Conservation (phyloP, 768 basidiomycete species). For the Podaxis sp. region DNA sequence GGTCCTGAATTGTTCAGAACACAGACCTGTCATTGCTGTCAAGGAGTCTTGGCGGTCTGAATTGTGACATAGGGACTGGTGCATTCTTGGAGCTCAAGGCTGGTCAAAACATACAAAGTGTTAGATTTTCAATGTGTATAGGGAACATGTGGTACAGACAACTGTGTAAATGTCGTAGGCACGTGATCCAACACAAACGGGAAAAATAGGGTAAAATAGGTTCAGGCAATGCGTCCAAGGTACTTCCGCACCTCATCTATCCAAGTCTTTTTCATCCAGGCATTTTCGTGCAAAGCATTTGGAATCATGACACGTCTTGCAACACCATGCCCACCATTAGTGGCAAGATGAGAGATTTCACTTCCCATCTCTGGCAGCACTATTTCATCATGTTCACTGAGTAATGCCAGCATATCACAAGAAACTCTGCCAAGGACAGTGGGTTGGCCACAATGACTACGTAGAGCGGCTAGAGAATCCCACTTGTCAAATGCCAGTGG, state of each 20-base stretch:
- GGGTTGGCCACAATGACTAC: neutral
- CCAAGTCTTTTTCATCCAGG: constrained; percentile 22
- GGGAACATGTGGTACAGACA: neutral
- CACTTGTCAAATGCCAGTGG: constrained; percentile 44
- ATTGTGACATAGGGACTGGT: no score
- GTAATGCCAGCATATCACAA: constrained; percentile 31
- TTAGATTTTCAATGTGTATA: neutral
- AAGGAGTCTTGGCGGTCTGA: no score
- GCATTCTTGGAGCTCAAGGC: no score
- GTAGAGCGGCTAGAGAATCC: constrained; percentile 39
- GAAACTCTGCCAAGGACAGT: constrained; percentile 20
- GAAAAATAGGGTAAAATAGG: no score
- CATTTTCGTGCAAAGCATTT: constrained; percentile 23
- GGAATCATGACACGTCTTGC: constrained; percentile 27
- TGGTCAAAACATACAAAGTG: no score
- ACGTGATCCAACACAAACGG: no score
- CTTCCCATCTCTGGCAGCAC: constrained; percentile 40
- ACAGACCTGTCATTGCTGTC: no score
- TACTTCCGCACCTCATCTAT: constrained; percentile 18
- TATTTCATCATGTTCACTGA: constrained; percentile 47
- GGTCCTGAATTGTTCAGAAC: neutral
- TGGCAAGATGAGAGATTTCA: constrained; percentile 21
- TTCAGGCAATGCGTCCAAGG: constrained; percentile 6
- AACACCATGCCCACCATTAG: neutral
- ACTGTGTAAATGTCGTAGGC: neutral